These are phyloP conservation scores for Mycena polygramma DNA, from an alignment of 768 basidiomycete species.

Conservation along the genomic window DNA sequence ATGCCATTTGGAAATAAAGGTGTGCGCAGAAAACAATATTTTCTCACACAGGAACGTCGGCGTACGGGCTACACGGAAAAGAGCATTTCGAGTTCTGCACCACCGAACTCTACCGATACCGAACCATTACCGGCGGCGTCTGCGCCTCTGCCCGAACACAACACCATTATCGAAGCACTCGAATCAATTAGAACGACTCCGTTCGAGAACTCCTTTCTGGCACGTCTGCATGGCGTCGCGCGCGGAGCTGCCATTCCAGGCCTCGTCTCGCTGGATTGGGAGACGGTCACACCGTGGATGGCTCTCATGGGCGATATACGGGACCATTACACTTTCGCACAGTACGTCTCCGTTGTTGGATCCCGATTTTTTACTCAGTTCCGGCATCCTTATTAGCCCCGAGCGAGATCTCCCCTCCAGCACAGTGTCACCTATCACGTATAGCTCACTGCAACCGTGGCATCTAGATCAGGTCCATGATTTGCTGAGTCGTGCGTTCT, in stretches of 20 bases:
- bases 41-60: constrained; percentile 51
- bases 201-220: constrained; percentile 75
- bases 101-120: constrained; percentile 50
- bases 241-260: constrained; percentile 47
- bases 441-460: constrained; percentile 66
- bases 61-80: constrained; percentile 39
- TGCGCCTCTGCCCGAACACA: constrained; percentile 42
- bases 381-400: constrained; percentile 57
- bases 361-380: constrained; percentile 8
- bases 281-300: constrained; percentile 80
- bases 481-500: constrained; percentile 75
- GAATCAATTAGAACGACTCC: constrained; percentile 71
- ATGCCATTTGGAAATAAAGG: constrained; percentile 34
- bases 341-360: constrained; percentile 58
- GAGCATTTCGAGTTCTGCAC: constrained; percentile 38
- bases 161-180: constrained; percentile 62
- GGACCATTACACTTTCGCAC: constrained; percentile 70
- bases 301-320: constrained; percentile 79
- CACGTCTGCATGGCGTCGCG: constrained; percentile 68
- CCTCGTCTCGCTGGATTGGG: constrained; percentile 78
- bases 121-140: constrained; percentile 51
- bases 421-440: constrained; percentile 68
- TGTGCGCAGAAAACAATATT: neutral
- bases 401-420: constrained; percentile 61
- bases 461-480: constrained; percentile 83